These are phyloP conservation scores for Bifiguratus adelaidae DNA, from an alignment of 192 early-diverging fungal genomes.

Conservation along the genomic window DNA sequence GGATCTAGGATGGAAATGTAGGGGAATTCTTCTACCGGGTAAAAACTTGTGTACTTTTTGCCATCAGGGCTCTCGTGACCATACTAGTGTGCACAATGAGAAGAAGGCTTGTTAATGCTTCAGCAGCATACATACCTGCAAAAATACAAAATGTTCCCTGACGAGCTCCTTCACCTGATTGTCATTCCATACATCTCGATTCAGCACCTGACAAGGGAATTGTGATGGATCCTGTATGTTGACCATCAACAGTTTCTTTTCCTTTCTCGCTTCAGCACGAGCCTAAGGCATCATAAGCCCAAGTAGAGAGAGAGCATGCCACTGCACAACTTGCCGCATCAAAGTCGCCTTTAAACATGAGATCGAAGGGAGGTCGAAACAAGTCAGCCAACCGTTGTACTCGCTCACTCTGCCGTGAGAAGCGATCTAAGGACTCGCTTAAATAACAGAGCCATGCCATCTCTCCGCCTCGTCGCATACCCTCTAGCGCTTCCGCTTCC, in stretches of 20 bases:
- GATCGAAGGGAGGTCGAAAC: conserved; percentile 79
- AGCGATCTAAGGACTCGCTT: not conserved
- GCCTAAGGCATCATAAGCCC: conserved; percentile 25
- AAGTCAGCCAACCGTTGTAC: conserved; percentile 60
- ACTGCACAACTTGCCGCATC: conserved; percentile 34
- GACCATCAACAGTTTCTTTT: conserved; percentile 75
- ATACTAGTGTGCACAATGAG: conserved; percentile 24
- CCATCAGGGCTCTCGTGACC: conserved; percentile 59
- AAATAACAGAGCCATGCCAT: not conserved
- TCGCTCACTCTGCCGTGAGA: conserved; percentile 7
- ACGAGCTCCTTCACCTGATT: conserved; percentile 64
- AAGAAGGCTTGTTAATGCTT: not conserved
- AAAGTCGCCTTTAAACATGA: conserved; percentile 71
- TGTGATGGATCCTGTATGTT: conserved; percentile 79
- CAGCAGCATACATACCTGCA: conserved; percentile 42
- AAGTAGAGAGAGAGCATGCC: not conserved
- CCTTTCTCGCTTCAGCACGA: conserved; percentile 40
- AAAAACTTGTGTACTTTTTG: conserved; percentile 55
- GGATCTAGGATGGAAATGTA: conserved; percentile 87
- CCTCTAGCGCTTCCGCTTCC: conserved; percentile 45
- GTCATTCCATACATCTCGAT: conserved; percentile 92
- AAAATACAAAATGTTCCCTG: conserved; percentile 71
- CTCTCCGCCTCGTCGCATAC: not conserved
- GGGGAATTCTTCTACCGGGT: conserved; percentile 60
- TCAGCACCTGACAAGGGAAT: conserved; percentile 81